Percentiles rank a stretch among this genome's conserved stretches.
These are phyloP conservation scores for Saturnispora serradocipensis DNA, from an alignment of 805 yeast species.

Conservation along the genomic window DNA sequence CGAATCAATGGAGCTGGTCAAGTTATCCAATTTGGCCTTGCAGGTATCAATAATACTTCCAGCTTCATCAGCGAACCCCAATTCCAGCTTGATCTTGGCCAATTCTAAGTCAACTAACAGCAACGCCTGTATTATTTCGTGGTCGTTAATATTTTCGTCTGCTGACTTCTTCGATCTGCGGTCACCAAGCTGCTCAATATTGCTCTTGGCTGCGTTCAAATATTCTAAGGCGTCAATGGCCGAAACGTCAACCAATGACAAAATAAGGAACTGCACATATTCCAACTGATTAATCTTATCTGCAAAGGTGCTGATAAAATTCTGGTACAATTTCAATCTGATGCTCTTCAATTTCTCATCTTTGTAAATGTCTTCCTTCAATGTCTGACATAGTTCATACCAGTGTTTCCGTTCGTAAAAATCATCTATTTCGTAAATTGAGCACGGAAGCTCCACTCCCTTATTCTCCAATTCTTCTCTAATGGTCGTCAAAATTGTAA, in stretches of 20 bases:
- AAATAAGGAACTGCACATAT: conserved; percentile 64
- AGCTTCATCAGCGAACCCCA: conserved; percentile 46
- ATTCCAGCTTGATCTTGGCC: conserved; percentile 57
- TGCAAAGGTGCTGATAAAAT: conserved; percentile 58
- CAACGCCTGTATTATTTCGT: conserved; percentile 39
- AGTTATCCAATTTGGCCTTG: conserved; percentile 45
- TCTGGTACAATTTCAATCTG: conserved; percentile 58
- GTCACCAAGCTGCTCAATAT: conserved; percentile 35
- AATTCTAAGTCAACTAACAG: conserved; percentile 59
- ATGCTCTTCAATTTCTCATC: conserved; percentile 43
- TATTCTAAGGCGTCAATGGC: conserved; percentile 42
- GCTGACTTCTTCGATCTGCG: conserved; percentile 23
- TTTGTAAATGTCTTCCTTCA: conserved; percentile 51
- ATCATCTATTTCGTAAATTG: conserved; percentile 69
- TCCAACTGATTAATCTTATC: conserved; percentile 71
- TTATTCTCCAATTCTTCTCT: conserved; percentile 51
- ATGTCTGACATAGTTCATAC: conserved; percentile 79
- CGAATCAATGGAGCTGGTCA: conserved; percentile 43
- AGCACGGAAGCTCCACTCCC: conserved; percentile 42
- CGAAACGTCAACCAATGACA: conserved; percentile 35
- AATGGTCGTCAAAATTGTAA: conserved; percentile 45
- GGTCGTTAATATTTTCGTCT: conserved; percentile 25
- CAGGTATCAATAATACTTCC: conserved; percentile 59
- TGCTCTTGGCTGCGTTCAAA: conserved; percentile 34
- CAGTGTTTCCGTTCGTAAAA: conserved; percentile 82